Percentiles rank a stretch among this genome's conserved stretches.
These are phyloP conservation scores for Diddensiella transvaalensis DNA, from an alignment of 805 yeast species.

Conservation along the genomic window DNA sequence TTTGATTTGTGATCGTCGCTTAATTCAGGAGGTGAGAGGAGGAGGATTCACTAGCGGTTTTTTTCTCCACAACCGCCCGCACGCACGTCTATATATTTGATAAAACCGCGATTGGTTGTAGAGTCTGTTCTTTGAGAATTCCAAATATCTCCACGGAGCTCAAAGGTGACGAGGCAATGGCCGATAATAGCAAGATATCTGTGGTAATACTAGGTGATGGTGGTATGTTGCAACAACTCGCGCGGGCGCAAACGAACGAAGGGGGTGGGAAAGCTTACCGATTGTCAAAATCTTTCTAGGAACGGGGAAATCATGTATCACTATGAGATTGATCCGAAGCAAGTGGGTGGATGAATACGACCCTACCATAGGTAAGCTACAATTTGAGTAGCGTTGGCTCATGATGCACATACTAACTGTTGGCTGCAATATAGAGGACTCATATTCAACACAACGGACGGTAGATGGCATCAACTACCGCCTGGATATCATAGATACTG, in stretches of 20 bases:
- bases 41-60: no score
- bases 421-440: slow-evolving; percentile 23
- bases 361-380: slow-evolving; percentile 30
- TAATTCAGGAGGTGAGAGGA: no score
- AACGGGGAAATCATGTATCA: slow-evolving; percentile 31
- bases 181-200: slow-evolving; percentile 23
- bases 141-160: no score
- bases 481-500: slow-evolving; percentile 67
- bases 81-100: no score
- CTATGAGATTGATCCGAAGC: slow-evolving; percentile 33
- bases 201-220: slow-evolving; percentile 35
- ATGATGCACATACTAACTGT: neutral
- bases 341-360: slow-evolving; percentile 37
- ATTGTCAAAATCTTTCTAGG: slow-evolving; percentile 8
- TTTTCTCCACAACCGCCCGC: no score
- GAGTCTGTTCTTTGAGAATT: no score
- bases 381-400: neutral
- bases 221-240: no score
- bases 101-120: no score
- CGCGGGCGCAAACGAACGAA: neutral
- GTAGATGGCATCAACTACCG: slow-evolving; percentile 46
- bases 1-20: no score
- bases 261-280: neutral
- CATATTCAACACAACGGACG: slow-evolving; percentile 30
- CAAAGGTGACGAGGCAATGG: neutral